Evolutionary conservation across 768 basidiomycete genomes (phyloP), one percentile per base, ranked within the genome.

Genomic region (Leccinum truebloodii): DNA sequence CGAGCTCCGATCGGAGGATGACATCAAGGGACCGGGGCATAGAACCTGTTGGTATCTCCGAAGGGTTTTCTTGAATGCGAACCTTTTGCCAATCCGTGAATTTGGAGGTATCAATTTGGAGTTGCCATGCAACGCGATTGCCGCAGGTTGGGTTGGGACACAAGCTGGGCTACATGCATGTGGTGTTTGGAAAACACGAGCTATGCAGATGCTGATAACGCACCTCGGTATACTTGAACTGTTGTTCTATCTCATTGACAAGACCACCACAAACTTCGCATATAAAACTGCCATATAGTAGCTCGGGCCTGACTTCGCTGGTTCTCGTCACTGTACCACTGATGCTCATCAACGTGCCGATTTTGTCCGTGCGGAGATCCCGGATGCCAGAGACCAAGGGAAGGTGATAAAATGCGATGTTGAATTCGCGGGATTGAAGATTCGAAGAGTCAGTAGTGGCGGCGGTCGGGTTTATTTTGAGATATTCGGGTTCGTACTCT

Each of bases 41-140:
- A 3, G 90, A 93, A 1, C 97, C 97, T 0, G 96, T 98, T 1
- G 97, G 97, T 59, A 99, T 98, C 76, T 98, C 97, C 28, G 95
- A 97, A 10, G 96, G 89, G 69, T 98, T 98, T 78, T 99, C 97
- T 71, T 99, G 97, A 50, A 99, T 98, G 49, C 97, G 88, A 52
- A 98, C 95, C 75, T 98, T 98, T 75, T 99, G 97, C 97, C 97
- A 98, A 72, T 99, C 97, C 1, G 94, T 92, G 72, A 99, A 99
- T 73, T 94, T 95, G 30, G 93, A 95, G 56, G 89, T 88, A 72
- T 98, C 96, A 59, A 98, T 94, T 71, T 95, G 92, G 46, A 99
- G 84, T 69, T 95, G 88, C 95, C 95, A 99, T 34, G 85, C 89
- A 18, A 78, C 76, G 32, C 95, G 86, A 74, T 98, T 98, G 32